Percentiles rank a stretch among this genome's conserved stretches.
These are phyloP conservation scores for Codiaeum variegatum DNA, from an alignment of 441 rosid species.

Conservation along the genomic window DNA sequence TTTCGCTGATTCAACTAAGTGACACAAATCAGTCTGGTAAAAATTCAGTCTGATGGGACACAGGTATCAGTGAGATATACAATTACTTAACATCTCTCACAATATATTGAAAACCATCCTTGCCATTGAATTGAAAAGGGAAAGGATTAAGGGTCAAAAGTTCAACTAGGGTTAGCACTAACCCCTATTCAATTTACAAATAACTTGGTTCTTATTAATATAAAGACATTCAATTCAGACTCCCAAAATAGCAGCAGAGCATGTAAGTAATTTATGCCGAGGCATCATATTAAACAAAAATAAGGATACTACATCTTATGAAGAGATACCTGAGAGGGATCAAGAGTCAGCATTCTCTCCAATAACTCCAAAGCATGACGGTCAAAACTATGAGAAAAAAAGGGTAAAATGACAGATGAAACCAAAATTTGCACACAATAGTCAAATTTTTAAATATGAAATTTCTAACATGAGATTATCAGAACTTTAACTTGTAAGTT, in stretches of 20 bases:
- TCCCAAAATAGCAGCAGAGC: background rate
- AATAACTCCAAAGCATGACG: constrained; percentile 90
- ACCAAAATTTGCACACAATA: too few species aligned
- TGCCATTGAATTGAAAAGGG: background rate
- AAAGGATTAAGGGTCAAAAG: background rate
- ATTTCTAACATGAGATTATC: background rate
- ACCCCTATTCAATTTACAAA: background rate
- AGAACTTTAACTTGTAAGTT: background rate
- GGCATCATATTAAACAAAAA: background rate
- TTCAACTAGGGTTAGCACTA: background rate
- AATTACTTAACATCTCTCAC: background rate
- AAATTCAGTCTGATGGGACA: background rate
- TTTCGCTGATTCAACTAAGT: background rate
- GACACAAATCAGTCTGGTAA: background rate
- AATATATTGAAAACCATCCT: background rate
- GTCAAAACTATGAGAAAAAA: constrained; percentile 53
- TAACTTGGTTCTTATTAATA: background rate
- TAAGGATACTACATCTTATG: background rate
- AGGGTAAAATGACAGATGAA: background rate
- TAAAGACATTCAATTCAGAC: constrained; percentile 1
- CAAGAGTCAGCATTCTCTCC: constrained; percentile 90
- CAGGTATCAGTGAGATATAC: background rate
- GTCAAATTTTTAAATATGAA: background rate
- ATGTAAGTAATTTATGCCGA: background rate
- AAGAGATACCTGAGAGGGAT: constrained; percentile 77